Evolutionary conservation across 169 alveolate genomes (phyloP), one percentile per base, ranked within the genome.

Genomic region (Plasmodium coatneyi): DNA sequence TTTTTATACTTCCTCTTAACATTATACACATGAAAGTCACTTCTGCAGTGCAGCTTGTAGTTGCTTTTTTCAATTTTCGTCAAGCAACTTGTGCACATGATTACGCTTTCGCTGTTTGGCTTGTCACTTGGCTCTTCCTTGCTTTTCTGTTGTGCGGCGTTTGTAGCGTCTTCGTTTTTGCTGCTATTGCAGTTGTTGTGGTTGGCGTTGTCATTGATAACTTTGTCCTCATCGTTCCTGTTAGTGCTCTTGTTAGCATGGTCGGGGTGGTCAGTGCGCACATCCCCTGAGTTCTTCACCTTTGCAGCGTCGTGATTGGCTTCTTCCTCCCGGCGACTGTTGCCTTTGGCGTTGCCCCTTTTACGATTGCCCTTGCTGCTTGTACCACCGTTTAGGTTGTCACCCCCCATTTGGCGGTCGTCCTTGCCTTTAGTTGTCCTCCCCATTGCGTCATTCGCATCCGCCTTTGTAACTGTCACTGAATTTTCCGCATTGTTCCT

Each of bases 21-120:
- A 91, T 97, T 97, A 60, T 97, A 89, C 22, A 97, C 96, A 78
- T 97, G 98, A 84, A 95, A 95, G 28, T 97, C 97, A 19, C 97
- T 94, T 43, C 97, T 96, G 80, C 96, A 97, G 80, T 97, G 98
- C n/a, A 79, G 28, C 56, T 97, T 86, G 30, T 93, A 80, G 28
- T 80, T 74, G 28, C 93, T 80, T 70, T 83, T 93, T 76, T 93
- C 95, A n/a, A 96, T 94, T 70, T 84, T 94, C 39, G 96, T 74
- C 70, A 79, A 79, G 71, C 98, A 97, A 71, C 95, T 95, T 41
- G 95, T 86, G 89, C 98, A 96, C 92, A 92, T 96, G 41, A 96
- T 93, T 39, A 91, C 94, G 6, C 22, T 70, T 39, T 10, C 71
- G 32, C 76, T 10, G 25, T 66, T 60, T 36, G 43, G 71, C 93